Conservation (phyloP, 768 basidiomycete genomes). For the Kwoniella bestiolae region DNA sequence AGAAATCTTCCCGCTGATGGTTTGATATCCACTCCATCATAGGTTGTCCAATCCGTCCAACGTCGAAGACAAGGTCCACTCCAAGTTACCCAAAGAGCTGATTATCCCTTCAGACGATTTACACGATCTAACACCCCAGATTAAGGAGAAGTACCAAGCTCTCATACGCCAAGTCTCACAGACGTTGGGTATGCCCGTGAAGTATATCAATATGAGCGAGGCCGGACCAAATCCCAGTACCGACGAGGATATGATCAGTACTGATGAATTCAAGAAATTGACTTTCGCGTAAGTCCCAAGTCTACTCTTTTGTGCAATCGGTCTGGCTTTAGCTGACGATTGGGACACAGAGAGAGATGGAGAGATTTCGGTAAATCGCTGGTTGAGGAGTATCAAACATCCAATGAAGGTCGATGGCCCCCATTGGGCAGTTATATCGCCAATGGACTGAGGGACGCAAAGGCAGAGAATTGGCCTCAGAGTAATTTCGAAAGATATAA, state of each 20-base stretch:
- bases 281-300: background rate
- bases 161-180: too few species aligned
- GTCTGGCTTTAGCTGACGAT: too few species aligned
- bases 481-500: background rate
- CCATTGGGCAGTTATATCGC: background rate
- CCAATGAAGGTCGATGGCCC: background rate
- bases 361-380: background rate
- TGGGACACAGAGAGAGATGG: background rate
- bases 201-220: background rate
- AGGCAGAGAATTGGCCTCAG: background rate
- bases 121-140: too few species aligned
- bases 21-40: too few species aligned
- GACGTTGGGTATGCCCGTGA: background rate
- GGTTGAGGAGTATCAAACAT: background rate
- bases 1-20: too few species aligned
- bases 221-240: background rate
- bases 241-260: background rate
- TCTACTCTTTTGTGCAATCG: too few species aligned
- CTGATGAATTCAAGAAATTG: background rate
- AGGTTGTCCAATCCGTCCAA: too few species aligned
- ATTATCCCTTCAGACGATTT: too few species aligned
- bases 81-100: too few species aligned
- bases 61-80: too few species aligned
- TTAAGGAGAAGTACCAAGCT: too few species aligned
- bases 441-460: background rate